A percentile compares a stretch with the other conserved stretches of the same genome.
Conservation (phyloP, 495 filamentous ascomycete genomes). For the Thermothielavioides terrestris region DNA sequence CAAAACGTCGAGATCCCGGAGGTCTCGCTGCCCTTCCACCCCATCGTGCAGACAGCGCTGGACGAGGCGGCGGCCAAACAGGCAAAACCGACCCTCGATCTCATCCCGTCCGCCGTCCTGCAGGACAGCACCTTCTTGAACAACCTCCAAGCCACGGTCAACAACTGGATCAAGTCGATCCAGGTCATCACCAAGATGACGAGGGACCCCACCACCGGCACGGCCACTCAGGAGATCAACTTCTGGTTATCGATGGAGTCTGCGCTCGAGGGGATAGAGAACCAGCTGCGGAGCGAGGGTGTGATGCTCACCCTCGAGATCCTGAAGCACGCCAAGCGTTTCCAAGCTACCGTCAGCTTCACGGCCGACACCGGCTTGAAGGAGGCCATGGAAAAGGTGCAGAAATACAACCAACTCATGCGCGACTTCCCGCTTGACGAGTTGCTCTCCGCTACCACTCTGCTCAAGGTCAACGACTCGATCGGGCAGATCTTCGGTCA, state of each 20-base stretch:
- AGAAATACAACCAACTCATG: conserved; percentile 98
- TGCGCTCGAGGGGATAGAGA: conserved; percentile 80
- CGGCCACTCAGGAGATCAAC: conserved; percentile 93
- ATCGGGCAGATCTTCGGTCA: conserved; percentile 81
- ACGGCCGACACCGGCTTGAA: conserved; percentile 88
- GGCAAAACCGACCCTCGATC: conserved; percentile 60
- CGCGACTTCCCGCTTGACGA: conserved; percentile 95
- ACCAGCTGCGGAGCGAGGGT: conserved; percentile 76
- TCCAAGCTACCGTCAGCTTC: conserved; percentile 94
- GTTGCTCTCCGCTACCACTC: conserved; percentile 78
- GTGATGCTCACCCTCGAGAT: conserved; percentile 90
- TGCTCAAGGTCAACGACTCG: conserved; percentile 85
- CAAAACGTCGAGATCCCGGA: conserved; percentile 97
- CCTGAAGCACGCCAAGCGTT: conserved; percentile 88
- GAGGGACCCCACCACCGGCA: conserved; percentile 76
- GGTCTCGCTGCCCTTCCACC: conserved; percentile 73
- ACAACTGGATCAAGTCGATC: conserved; percentile 96
- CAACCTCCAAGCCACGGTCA: conserved; percentile 84
- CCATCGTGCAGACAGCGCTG: conserved; percentile 74
- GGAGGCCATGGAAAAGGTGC: conserved; percentile 87
- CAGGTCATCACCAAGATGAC: conserved; percentile 94
- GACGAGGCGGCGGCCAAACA: conserved; percentile 59
- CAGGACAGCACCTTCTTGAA: conserved; percentile 87
- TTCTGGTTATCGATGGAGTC: conserved; percentile 97
- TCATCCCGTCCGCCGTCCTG: conserved; percentile 62